Evolutionary conservation across 352 stramenopile genomes (phyloP).

Genomic region (Phytophthora tubulina): DNA sequence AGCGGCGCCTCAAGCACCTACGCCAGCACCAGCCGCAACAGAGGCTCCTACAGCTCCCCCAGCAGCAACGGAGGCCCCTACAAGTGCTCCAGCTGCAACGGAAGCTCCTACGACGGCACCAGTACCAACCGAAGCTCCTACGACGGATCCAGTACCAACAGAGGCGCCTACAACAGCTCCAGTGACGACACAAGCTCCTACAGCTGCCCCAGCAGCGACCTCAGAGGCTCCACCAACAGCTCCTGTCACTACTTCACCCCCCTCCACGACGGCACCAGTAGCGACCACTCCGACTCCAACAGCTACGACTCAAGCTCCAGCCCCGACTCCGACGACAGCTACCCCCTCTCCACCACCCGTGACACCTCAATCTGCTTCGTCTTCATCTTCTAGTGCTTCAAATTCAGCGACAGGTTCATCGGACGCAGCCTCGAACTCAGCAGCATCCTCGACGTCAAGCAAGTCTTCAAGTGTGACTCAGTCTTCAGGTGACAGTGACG

Average conservation of each 20-base stretch:
- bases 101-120: conserved; percentile 19
- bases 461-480: conserved; percentile 10
- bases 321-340: conserved; percentile 24
- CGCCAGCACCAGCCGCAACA: conserved; percentile 18
- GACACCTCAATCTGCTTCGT: conserved; percentile 16
- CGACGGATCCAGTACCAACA: conserved; percentile 8
- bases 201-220: conserved; percentile 9
- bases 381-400: conserved; percentile 21
- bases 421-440: conserved; percentile 3
- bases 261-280: conserved; percentile 17
- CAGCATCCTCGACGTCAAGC: conserved; percentile 5
- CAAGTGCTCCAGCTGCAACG: not conserved
- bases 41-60: conserved; percentile 19
- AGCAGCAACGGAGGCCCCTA: not conserved
- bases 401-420: conserved; percentile 15
- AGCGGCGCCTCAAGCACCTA: conserved; percentile 10
- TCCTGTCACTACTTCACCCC: conserved; percentile 15
- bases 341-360: conserved; percentile 7
- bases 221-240: conserved; percentile 5
- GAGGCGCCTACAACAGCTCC: conserved; percentile 10
- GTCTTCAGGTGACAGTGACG: conserved; percentile 8
- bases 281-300: conserved; percentile 23
- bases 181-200: conserved; percentile 11
- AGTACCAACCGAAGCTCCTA: conserved; percentile 20
- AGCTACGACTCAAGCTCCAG: conserved; percentile 18